phyloP scores from a whole-genome alignment of 495 filamentous ascomycete species.

The Talaromyces ruber region DNA sequence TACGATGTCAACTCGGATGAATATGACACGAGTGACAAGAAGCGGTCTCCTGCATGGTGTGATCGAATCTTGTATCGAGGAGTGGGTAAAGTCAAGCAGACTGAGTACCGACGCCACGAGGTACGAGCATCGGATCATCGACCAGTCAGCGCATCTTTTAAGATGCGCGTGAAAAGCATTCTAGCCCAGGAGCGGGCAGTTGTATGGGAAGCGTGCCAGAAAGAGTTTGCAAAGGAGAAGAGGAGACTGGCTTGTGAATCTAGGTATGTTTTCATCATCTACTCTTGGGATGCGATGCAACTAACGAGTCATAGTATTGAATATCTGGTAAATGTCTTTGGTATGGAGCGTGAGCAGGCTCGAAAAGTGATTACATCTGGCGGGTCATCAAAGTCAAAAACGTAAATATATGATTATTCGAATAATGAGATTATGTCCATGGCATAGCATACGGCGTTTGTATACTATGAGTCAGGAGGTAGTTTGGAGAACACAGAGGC shows the following conservation, averaged over 20 bases:
- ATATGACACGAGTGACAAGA: conserved; percentile 93
- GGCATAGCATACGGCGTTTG: neutral
- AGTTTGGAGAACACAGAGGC: neutral
- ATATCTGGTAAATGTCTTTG: conserved; percentile 45
- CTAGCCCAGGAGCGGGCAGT: conserved; percentile 50
- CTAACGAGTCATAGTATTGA: conserved; percentile 28
- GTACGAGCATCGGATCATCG: conserved; percentile 85
- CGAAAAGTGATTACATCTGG: conserved; percentile 11
- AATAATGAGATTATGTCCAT: neutral
- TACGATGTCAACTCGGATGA: conserved; percentile 93
- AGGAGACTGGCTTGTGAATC: conserved; percentile 53
- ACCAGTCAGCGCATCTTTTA: conserved; percentile 80
- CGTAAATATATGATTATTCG: neutral
- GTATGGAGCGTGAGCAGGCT: conserved; percentile 38
- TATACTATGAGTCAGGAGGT: neutral
- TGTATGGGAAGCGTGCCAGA: conserved; percentile 62
- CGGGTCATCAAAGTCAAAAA: neutral
- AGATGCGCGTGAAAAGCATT: conserved; percentile 73
- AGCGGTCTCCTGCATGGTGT: conserved; percentile 94
- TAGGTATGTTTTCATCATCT: conserved; percentile 32
- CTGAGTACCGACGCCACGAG: conserved; percentile 83
- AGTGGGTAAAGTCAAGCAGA: conserved; percentile 70
- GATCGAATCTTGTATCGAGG: conserved; percentile 87
- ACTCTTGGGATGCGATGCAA: neutral
- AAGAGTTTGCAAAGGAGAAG: conserved; percentile 63